A percentile compares a stretch with the other conserved stretches of the same genome.
Conservation (phyloP, 352 stramenopile species). For the Globisporangium mamillatum region DNA sequence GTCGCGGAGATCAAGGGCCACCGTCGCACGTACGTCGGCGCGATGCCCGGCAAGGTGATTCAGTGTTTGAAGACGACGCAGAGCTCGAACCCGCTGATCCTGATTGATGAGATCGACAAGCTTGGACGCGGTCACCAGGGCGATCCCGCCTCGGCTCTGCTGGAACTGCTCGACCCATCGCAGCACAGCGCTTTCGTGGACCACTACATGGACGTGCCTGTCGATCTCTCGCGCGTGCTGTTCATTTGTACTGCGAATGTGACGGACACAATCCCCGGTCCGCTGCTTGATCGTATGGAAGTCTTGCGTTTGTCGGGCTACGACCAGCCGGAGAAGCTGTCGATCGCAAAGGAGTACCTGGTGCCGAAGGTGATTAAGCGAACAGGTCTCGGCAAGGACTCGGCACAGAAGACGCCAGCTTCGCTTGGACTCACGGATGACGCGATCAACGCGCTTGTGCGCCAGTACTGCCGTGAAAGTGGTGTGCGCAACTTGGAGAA, state of each 20-base stretch:
- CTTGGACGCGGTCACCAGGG: constrained; percentile 85
- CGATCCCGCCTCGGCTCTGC: constrained; percentile 93
- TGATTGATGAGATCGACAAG: constrained; percentile 98
- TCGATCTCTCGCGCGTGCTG: constrained; percentile 96
- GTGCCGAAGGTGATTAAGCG: constrained; percentile 96
- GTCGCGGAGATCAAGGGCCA: constrained; percentile 99
- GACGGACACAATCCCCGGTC: constrained; percentile 95
- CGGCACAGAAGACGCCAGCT: constrained; percentile 59
- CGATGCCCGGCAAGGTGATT: constrained; percentile 99
- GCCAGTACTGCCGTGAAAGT: constrained; percentile 96
- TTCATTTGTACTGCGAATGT: constrained; percentile 98
- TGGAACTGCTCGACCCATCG: constrained; percentile 97
- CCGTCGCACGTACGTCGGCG: constrained; percentile 97
- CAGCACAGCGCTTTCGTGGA: constrained; percentile 98
- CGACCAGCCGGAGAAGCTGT: constrained; percentile 96
- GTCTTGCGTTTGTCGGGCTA: constrained; percentile 96
- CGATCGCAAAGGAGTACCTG: constrained; percentile 97
- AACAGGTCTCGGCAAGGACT: constrained; percentile 76
- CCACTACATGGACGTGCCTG: constrained; percentile 98
- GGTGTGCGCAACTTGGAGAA: constrained; percentile 98
- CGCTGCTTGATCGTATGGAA: constrained; percentile 99
- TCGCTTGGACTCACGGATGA: constrained; percentile 91
- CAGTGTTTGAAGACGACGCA: constrained; percentile 98
- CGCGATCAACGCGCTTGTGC: constrained; percentile 87
- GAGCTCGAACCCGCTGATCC: constrained; percentile 96